Percentiles rank a stretch among this genome's conserved stretches.
Conservation (phyloP, 2,329 filamentous ascomycete genomes). For the Endothia cerciana region DNA sequence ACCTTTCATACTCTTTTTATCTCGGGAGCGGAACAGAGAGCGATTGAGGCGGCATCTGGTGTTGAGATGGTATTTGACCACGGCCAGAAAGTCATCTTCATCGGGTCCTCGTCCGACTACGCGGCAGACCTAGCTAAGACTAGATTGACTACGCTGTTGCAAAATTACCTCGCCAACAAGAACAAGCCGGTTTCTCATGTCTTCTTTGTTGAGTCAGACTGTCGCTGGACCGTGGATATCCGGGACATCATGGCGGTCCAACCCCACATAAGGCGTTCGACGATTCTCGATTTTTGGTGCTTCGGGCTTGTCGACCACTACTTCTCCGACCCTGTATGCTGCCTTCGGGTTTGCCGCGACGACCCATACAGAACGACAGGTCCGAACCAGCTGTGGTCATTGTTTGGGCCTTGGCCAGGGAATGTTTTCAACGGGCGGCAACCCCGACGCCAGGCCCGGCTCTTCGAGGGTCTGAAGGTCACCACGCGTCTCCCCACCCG, state of each 20-base stretch:
- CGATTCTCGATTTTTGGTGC: slow-evolving; percentile 36
- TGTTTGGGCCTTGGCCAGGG: slow-evolving; percentile 32
- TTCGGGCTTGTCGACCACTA: slow-evolving; percentile 18
- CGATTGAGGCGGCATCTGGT: not conserved
- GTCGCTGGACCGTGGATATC: slow-evolving; percentile 31
- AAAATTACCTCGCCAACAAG: not conserved
- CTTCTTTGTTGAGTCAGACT: slow-evolving; percentile 16
- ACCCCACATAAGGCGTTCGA: slow-evolving; percentile 34
- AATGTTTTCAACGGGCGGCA: slow-evolving; percentile 26
- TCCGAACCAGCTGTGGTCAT: slow-evolving; percentile 22
- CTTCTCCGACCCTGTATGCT: slow-evolving; percentile 32
- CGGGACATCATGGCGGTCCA: slow-evolving; percentile 38
- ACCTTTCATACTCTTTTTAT: not conserved
- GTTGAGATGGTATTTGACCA: slow-evolving; percentile 3
- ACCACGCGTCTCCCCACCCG: not conserved
- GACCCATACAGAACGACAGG: slow-evolving; percentile 17
- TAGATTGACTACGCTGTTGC: slow-evolving; percentile 12
- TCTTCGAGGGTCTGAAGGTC: slow-evolving; percentile 24
- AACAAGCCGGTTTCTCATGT: not conserved
- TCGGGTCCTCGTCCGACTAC: slow-evolving; percentile 8
- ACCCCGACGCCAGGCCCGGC: slow-evolving; percentile 24
- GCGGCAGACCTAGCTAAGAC: slow-evolving; percentile 6
- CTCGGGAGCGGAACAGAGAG: not conserved
- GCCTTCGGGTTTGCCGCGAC: slow-evolving; percentile 36
- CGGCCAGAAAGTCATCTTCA: slow-evolving; percentile 19